Conservation (phyloP, 129 eudicot species). For the Flaveria sonorensis region DNA sequence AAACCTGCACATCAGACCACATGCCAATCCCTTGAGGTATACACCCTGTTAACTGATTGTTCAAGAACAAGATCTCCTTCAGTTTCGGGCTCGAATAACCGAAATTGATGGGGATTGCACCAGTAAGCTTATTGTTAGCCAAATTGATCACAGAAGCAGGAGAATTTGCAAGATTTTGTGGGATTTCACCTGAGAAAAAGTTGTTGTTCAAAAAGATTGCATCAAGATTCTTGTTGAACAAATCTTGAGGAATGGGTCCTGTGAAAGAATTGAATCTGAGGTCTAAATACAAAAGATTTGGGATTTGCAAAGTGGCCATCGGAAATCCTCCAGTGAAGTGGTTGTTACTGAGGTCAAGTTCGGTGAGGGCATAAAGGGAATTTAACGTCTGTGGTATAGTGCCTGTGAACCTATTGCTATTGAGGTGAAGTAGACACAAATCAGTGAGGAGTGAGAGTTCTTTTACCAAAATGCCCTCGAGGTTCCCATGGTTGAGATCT, state of each 20-base stretch:
- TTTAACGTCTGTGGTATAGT: conserved; percentile 59
- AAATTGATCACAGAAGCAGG: conserved; percentile 91
- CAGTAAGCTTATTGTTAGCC: conserved; percentile 75
- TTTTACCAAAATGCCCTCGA: conserved; percentile 64
- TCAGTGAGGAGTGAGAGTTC: conserved; percentile 67
- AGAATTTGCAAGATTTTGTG: conserved; percentile 70
- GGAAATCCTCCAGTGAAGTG: conserved; percentile 79
- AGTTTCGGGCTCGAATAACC: conserved; percentile 63
- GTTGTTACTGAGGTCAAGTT: conserved; percentile 91
- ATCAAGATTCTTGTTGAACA: conserved; percentile 68
- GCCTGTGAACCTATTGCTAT: conserved; percentile 76
- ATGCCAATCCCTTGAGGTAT: conserved; percentile 86
- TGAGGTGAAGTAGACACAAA: conserved; percentile 75
- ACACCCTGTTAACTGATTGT: conserved; percentile 84
- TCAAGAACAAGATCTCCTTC: conserved; percentile 80
- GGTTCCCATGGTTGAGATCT: conserved; percentile 92
- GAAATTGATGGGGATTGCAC: conserved; percentile 67
- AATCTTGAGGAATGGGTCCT: conserved; percentile 73
- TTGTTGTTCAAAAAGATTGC: conserved; percentile 88
- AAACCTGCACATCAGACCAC: conserved; percentile 80
- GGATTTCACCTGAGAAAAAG: conserved; percentile 63
- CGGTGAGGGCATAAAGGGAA: conserved; percentile 62
- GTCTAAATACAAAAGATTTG: conserved; percentile 74
- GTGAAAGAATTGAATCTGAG: conserved; percentile 72
- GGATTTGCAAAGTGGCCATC: conserved; percentile 41